phyloP scores from a whole-genome alignment of 768 basidiomycete genomes.

The Pleurotus salmoneostramineus region DNA sequence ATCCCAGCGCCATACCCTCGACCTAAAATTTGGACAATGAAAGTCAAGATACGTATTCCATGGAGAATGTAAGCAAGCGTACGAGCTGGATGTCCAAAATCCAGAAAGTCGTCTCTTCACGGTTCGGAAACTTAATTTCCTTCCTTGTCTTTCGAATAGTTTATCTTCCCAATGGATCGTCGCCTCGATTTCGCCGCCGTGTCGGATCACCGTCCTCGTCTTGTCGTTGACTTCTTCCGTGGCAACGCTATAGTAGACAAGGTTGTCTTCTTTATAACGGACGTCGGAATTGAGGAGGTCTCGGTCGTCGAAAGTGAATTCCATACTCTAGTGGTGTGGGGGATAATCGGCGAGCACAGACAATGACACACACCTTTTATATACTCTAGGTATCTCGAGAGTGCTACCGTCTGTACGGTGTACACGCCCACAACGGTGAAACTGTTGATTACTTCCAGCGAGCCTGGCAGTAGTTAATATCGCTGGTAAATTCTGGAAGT shows the following conservation, averaged over 20 bases:
- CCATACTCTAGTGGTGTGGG: neutral
- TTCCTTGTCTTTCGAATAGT: neutral
- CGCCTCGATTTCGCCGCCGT: neutral
- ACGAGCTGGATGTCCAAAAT: neutral
- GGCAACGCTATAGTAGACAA: neutral
- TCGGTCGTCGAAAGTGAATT: neutral
- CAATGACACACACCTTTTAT: too few relatives aligned
- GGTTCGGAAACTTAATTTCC: slow-evolving; percentile 2
- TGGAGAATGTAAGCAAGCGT: neutral
- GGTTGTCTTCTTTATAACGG: neutral
- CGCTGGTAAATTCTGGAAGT: too few relatives aligned
- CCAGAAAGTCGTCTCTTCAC: neutral
- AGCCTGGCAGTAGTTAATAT: too few relatives aligned
- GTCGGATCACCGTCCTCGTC: neutral
- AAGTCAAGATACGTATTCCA: neutral
- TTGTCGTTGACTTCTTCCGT: neutral
- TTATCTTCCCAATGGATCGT: neutral
- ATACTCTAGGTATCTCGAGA: too few relatives aligned
- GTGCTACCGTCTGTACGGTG: too few relatives aligned
- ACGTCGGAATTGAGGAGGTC: neutral
- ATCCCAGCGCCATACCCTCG: neutral
- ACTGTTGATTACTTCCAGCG: too few relatives aligned
- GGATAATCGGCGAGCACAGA: too few relatives aligned
- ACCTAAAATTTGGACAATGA: neutral
- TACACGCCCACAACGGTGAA: too few relatives aligned